Percentiles rank a stretch among this genome's conserved stretches.
Conservation (phyloP, 768 basidiomycete species). For the Trametes coccinea region DNA sequence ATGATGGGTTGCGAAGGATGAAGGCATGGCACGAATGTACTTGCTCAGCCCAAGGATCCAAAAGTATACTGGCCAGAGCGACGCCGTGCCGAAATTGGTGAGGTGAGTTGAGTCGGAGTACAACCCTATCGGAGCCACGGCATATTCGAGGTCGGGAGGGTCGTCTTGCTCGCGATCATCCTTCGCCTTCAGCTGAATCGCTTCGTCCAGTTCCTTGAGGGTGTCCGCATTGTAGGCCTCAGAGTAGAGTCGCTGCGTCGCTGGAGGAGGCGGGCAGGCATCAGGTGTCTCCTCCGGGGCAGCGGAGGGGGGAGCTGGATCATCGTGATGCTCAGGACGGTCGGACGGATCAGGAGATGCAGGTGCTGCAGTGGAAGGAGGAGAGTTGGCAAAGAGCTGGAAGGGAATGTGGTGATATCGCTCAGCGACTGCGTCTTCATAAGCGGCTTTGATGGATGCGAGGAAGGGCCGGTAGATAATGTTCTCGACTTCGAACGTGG, state of each 20-base stretch:
- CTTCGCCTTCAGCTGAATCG: slow-evolving; percentile 12
- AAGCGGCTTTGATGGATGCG: slow-evolving; percentile 2
- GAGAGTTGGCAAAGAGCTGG: background rate
- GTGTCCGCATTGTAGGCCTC: slow-evolving; percentile 23
- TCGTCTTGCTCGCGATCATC: slow-evolving; percentile 15
- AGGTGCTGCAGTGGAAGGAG: background rate
- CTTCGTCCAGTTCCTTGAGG: slow-evolving; percentile 11
- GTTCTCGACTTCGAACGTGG: slow-evolving; percentile 31
- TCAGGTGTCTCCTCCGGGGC: too few relatives aligned
- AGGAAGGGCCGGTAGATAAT: slow-evolving; percentile 30
- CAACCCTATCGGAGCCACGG: slow-evolving; percentile 20
- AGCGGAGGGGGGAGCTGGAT: too few relatives aligned
- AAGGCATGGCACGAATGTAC: slow-evolving; percentile 34
- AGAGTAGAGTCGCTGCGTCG: slow-evolving; percentile 17
- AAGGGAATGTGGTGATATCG: slow-evolving; percentile 10
- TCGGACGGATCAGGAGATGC: too few relatives aligned
- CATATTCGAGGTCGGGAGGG: slow-evolving; percentile 6
- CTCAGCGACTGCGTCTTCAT: background rate
- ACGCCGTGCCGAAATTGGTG: slow-evolving; percentile 28
- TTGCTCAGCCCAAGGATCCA: slow-evolving; percentile 28
- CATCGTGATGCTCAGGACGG: too few relatives aligned
- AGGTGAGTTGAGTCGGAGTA: slow-evolving; percentile 32
- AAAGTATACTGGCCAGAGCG: slow-evolving; percentile 41
- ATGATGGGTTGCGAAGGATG: slow-evolving; percentile 37
- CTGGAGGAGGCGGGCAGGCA: background rate